Conservation (phyloP, 148 eudicot species). For the Fallopia convolvulus region DNA sequence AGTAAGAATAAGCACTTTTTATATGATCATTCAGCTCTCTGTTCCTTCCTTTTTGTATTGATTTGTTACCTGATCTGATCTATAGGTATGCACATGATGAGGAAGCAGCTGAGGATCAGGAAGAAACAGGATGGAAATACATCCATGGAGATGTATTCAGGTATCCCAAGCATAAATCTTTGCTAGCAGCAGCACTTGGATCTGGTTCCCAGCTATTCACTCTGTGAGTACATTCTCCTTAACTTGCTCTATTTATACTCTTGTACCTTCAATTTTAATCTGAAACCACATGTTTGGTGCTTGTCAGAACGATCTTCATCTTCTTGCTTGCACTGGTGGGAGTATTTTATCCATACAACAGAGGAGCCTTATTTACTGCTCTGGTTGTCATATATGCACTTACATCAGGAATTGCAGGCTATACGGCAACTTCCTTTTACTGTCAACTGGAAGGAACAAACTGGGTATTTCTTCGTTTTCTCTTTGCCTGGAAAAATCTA, state of each 20-base stretch:
- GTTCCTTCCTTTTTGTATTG: not conserved
- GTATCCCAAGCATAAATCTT: conserved; percentile 19
- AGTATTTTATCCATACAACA: conserved; percentile 21
- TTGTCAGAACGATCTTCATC: conserved; percentile 15
- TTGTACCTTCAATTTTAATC: not conserved
- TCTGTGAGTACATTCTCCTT: conserved; percentile 12
- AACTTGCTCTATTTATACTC: not conserved
- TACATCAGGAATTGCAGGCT: conserved; percentile 21
- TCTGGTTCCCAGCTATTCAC: conserved; percentile 19
- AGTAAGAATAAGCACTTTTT: conserved; percentile 12
- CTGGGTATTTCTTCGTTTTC: conserved; percentile 14
- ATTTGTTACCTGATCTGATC: not conserved
- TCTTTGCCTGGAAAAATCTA: not conserved
- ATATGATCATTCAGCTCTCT: not conserved
- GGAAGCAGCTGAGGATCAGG: conserved; percentile 21
- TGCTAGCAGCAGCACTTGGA: conserved; percentile 22
- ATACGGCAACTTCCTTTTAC: conserved; percentile 17
- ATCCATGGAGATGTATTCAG: conserved; percentile 22
- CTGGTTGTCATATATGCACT: conserved; percentile 22
- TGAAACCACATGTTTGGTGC: not conserved
- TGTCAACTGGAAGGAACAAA: conserved; percentile 21
- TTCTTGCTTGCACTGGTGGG: conserved; percentile 20
- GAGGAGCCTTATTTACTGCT: conserved; percentile 20
- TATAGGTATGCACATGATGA: conserved; percentile 19
- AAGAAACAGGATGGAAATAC: conserved; percentile 22